A percentile compares a stretch with the other conserved stretches of the same genome.
Evolutionary conservation across 805 yeast genomes (phyloP).

Genomic region (Yamadazyma olivae): DNA sequence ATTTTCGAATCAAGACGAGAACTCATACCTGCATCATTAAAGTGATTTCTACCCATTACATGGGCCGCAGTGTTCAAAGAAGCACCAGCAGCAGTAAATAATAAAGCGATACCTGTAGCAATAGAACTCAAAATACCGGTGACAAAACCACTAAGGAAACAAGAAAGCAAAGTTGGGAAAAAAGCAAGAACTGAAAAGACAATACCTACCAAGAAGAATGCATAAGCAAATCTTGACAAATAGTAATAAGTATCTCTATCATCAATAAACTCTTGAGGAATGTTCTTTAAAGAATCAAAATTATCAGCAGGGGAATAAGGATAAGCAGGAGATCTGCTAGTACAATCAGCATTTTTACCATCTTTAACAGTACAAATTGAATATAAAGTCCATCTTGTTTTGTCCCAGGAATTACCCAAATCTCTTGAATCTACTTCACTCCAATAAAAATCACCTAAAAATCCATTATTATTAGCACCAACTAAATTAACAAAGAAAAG

Average conservation of each 20-base stretch:
- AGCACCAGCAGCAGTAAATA: conserved; percentile 46
- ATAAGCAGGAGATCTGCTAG: conserved; percentile 20
- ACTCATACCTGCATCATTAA: conserved; percentile 37
- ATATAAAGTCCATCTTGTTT: conserved; percentile 28
- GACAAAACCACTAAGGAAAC: conserved; percentile 8
- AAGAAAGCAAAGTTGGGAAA: conserved; percentile 31
- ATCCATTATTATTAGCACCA: conserved; percentile 20
- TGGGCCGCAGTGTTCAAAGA: conserved; percentile 53
- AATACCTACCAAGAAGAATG: conserved; percentile 56
- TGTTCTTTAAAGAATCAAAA: conserved; percentile 13
- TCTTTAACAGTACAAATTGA: conserved; percentile 19
- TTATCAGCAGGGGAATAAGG: conserved; percentile 32
- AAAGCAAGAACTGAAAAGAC: conserved; percentile 54
- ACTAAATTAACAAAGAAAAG: conserved; percentile 25
- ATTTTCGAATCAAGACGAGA: conserved; percentile 47
- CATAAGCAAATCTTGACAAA: conserved; percentile 63
- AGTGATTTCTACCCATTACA: conserved; percentile 49
- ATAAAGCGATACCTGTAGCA: conserved; percentile 24
- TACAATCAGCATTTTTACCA: conserved; percentile 18
- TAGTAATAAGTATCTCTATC: conserved; percentile 56
- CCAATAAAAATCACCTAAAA: conserved; percentile 23
- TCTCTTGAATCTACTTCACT: conserved; percentile 17
- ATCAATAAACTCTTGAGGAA: conserved; percentile 52
- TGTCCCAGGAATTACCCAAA: conserved; percentile 12
- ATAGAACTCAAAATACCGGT: conserved; percentile 11